Evolutionary conservation across 371 early-diverging fungal species (phyloP), one percentile per base, ranked within the genome.

Genomic region (Actinomucor elegans): DNA sequence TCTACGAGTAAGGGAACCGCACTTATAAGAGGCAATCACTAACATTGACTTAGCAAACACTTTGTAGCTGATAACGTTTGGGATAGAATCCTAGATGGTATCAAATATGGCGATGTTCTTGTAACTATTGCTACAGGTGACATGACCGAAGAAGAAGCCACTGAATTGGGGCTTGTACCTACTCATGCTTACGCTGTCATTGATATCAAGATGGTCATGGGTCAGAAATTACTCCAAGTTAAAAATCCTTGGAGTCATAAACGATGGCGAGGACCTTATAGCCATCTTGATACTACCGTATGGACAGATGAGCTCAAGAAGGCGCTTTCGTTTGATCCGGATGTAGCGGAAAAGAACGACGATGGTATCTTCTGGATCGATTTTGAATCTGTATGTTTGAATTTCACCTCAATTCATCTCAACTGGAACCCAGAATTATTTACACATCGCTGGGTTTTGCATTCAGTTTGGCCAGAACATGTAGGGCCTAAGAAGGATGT

Each of bases 241-340:
- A 93, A 93, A 64, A 95, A 95, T 55, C 96, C 96, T 2, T 95
- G 96, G 96, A 91, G 91, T 59, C 88, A 88, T 48, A 77, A 85
- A 67, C 75, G 93, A 20, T 92, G 94, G 94, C 86, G 81, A 24
- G 94, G 94, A 2, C 81, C 83, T 3, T 92, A 81, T 58, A 92
- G 91, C 57, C 89, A 86, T 57, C 43, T 83, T 3, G 94, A 93
- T 63, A 70, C 64, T 3, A 65, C 63, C 0, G 69, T 75, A 32
- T 94, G 94, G 94, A 90, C 92, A 0, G 66, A 76, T 4, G 79
- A 83, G 14, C 61, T 94, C 41, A 85, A 69, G 59, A 60, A 54
- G 20, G 77, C 67, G 10, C 75, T 94, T 23, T 71, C 81, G 43
- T 93, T 87, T 64, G 88, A 93, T 54, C 91, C 87, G 6, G 66